Evolutionary conservation across 352 stramenopile species (phyloP), one percentile per base, ranked within the genome.

Genomic region (Globisporangium spinosum): DNA sequence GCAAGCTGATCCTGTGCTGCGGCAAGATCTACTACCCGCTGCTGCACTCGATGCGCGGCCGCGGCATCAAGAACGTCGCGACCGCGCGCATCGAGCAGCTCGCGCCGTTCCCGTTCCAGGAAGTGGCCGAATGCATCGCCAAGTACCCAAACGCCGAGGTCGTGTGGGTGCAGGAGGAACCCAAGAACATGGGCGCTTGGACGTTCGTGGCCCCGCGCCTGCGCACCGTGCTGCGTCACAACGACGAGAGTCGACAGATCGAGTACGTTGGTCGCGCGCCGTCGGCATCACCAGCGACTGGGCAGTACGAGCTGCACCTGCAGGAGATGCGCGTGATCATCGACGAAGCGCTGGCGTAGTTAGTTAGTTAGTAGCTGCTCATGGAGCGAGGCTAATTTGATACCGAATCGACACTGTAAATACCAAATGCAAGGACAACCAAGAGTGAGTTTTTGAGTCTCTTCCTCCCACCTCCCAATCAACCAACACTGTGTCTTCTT

Each of bases 141-240:
- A 80, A 84, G 55, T 99, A 99, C 75, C 76, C 85, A 9, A 99
- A 99, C 67, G 98, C 97, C 13, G 76, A 98, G 67, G 79, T 99
- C 35, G 82, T 99, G 27, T 99, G 95, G 94, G 88, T 95, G 15
- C 98, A 99, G 76, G 98, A 99, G 76, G 98, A 99, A 71, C 96
- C 91, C 23, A 98, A 98, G 77, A 99, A 99, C 75, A 99, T 99
- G 97, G 98, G 98, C 22, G 87, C 93, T 29, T 99, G 97, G 79
- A 83, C 79, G 12, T 99, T 98, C 67, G 83, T 98, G 7, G 80
- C 87, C 20, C 91, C 97, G 27, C 88, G 97, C 34, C 85, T 99
- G 67, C 87, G 95, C 68, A 99, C 97, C 0, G 88, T 97, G 32
- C 88, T 98, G n/a, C 76, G 88, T n/a, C 79, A 97, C 40, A 65